Conservation (phyloP, 1,284 basidiomycete species). For the Ustilago sp. region DNA sequence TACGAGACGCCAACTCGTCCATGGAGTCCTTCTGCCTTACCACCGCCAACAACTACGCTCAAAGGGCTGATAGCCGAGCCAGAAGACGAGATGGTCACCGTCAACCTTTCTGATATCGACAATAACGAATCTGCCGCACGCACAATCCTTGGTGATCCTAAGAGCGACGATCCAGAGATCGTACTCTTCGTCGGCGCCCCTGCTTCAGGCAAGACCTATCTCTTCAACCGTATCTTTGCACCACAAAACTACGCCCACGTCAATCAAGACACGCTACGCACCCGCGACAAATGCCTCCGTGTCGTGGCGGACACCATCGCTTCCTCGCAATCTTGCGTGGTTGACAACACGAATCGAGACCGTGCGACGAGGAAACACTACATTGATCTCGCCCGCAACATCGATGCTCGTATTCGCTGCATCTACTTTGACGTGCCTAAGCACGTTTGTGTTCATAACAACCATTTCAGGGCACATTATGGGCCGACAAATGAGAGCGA, state of each 20-base stretch:
- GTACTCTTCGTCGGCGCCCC: constrained; percentile 90
- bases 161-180: constrained; percentile 71
- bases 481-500: constrained; percentile 15
- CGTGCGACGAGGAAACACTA: constrained; percentile 46
- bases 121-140: neutral
- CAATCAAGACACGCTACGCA: constrained; percentile 74
- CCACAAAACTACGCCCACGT: constrained; percentile 75
- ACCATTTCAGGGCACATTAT: constrained; percentile 39
- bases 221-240: constrained; percentile 80
- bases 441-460: constrained; percentile 47
- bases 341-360: constrained; percentile 62
- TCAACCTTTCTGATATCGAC: constrained; percentile 16
- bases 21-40: constrained; percentile 22
- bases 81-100: constrained; percentile 23
- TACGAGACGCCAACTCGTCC: constrained; percentile 26
- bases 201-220: constrained; percentile 85
- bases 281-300: constrained; percentile 80
- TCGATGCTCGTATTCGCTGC: constrained; percentile 30
- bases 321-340: constrained; percentile 67
- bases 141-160: constrained; percentile 11
- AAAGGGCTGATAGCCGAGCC: constrained; percentile 24
- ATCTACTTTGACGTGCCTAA: constrained; percentile 46
- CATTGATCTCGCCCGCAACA: constrained; percentile 36
- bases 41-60: neutral
- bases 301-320: constrained; percentile 75